A percentile compares a stretch with the other conserved stretches of the same genome.
phyloP scores from a whole-genome alignment of 1,139 yeast genomes.

The Pichia sp. region DNA sequence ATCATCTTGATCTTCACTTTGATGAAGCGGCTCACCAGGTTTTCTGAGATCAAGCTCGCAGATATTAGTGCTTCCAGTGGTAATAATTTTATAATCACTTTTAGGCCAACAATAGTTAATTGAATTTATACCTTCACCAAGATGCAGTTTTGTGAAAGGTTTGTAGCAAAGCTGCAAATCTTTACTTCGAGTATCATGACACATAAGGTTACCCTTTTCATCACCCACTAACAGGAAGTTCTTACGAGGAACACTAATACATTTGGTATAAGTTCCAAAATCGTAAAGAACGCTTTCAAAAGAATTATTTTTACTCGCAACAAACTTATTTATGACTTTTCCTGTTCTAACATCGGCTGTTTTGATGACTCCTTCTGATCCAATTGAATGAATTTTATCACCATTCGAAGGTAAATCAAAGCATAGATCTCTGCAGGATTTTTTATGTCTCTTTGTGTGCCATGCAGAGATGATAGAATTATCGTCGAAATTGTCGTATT shows the following conservation, averaged over 20 bases:
- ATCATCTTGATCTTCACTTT: slow-evolving; percentile 87
- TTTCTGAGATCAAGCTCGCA: slow-evolving; percentile 75
- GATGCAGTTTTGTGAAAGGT: slow-evolving; percentile 49
- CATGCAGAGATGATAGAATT: slow-evolving; percentile 40
- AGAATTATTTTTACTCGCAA: slow-evolving; percentile 13
- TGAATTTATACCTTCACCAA: slow-evolving; percentile 53
- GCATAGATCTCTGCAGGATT: slow-evolving; percentile 69
- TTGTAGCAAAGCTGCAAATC: slow-evolving; percentile 33
- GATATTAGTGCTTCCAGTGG: slow-evolving; percentile 78
- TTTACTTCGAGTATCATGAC: slow-evolving; percentile 47
- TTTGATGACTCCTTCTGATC: slow-evolving; percentile 74
- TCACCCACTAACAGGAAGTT: slow-evolving; percentile 69
- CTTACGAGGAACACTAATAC: slow-evolving; percentile 58
- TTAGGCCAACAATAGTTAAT: slow-evolving; percentile 60
- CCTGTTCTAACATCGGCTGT: slow-evolving; percentile 70
- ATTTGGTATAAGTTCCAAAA: slow-evolving; percentile 43
- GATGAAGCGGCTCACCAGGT: slow-evolving; percentile 36
- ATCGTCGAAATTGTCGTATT: slow-evolving; percentile 27
- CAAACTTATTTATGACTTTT: slow-evolving; percentile 54
- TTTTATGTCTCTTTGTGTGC: slow-evolving; percentile 88
- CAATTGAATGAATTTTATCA: slow-evolving; percentile 54
- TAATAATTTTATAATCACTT: slow-evolving; percentile 73
- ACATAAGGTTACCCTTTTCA: slow-evolving; percentile 61
- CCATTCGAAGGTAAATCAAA: slow-evolving; percentile 56
- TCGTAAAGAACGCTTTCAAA: slow-evolving; percentile 24